Evolutionary conservation across 257 asterid species (phyloP), one percentile per base, ranked within the genome.

Genomic region (Coffea canephora): DNA sequence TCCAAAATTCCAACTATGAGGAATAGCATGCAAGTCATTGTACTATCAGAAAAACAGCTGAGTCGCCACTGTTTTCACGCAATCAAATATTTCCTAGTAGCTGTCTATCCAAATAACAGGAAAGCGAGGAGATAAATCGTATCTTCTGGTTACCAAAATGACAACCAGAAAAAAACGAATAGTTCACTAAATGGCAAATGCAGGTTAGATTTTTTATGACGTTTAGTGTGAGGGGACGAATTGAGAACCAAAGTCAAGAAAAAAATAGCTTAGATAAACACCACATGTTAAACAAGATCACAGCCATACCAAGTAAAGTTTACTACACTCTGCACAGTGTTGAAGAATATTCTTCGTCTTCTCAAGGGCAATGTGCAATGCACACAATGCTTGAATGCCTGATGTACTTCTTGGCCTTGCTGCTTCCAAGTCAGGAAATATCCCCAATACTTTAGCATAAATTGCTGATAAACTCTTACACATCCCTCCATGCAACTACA

Each of bases 341-440:
- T 91, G 98, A 84, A 96, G 95, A 86, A 96, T 79, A 84, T 86
- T 96, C 88, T 94, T 96, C 55, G 98, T 89, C 91, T 92, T 96
- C 91, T 96, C 99, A 34, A 96, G 99, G 83, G 99, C 97, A 76
- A 94, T 92, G 86, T 96, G 99, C 86, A 96, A 90, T 82, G 96
- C 87, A 83, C 99, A 96, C 79, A 96, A 88, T 50, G 99, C 99
- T 84, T 96, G 98, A 89, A 96, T 94, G 76, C 99, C 99, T 25
- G 99, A 90, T 12, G 98, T 96, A 89, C 99, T 96, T 84, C 98
- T 88, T 8, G 99, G 99, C 82, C 99, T 87, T 59, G 98, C 94
- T 52, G 92, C 98, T 89, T 96, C 99, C 69, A 96, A 82, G 79
- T 96, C 98, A 3, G 99, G 99, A 88, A 96, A 96, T 77, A 96